Evolutionary conservation across 345 rosid genomes (phyloP), one percentile per base, ranked within the genome.

Genomic region (Gossypium thurberi): DNA sequence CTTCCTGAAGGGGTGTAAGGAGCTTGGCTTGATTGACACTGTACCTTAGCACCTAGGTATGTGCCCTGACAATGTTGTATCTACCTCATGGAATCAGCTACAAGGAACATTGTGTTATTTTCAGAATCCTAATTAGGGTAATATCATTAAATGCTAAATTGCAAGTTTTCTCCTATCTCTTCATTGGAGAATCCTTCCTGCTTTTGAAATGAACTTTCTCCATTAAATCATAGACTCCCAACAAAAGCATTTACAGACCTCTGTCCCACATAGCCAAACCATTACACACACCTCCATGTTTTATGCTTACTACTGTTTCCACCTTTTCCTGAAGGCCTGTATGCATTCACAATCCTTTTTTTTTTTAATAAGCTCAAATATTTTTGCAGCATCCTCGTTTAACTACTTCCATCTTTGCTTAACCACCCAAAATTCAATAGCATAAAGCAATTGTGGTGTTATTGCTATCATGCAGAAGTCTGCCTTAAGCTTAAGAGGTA

Each of bases 391-490:
- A 25, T 67, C 56, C 10, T 23, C 56, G 1, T 67, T 47, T 67
- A 26, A 48, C 21, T 47, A 23, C 3, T 23, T 7, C 13, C 8
- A 13, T 48, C 44, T 26, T 48, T 15, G 2, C 58, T 48, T 50
- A 9, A 48, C 57, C 44, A 47, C 21, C 56, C 18, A 25, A 23
- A 47, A 47, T 66, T 65, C 70, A 47, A 47, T 26, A 26, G 58
- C 13, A 68, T 68, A 25, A 50, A 68, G 58, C 8, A 50, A 23
- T 15, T 3, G 15, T 15, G 58, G 57, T 11, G 21, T 48, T 50
- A 21, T 67, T 15, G 23, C 56, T 25, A 67, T 47, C 71, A 67
- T 48, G 71, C 21, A 68, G 21, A 68, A 68, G 11, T 48, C 18
- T 48, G 23, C 42, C 44, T 15, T 68, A 26, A 68, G 43, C 21